Base-by-base conservation (phyloP, 2,329 filamentous ascomycete species). In the Pyrenophora tritici-repentis region DNA sequence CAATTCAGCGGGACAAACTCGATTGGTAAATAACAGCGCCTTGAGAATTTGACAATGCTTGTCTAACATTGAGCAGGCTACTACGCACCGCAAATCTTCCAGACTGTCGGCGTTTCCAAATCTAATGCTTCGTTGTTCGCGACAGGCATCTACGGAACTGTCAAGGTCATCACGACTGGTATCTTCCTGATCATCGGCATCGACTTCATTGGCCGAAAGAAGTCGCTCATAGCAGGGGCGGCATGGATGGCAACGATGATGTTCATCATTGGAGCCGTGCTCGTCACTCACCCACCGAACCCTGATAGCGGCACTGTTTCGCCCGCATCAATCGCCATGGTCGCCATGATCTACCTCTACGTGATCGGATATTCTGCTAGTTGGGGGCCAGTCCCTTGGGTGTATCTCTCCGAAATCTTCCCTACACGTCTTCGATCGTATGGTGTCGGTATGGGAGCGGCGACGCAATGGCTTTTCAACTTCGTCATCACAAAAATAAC, bases 1-100 rank as follows among this genome's bases (percentile, higher is more conserved):
- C 93, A 93, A 62, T 86, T 86, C 42, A 81, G 77, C 3, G 88
- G 88, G 2, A 91, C 91, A 76, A 91, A 91, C 61, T 87, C 88
- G 16, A 67, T 86, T 47, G 86, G 49, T 48, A 43, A 36, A 39
- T 9, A 16, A 26, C 6, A 1, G 24, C 24, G 9, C 4, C 24
- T 10, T 26, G 24, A 8, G 5, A 7, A 26, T 26, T 6, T 26
- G 6, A 3, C 24, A 4, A 18, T 7, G 5, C 3, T 20, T 14
- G 2, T 29, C 26, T 47, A 89, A 52, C 34, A 6, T 31, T 13
- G 4, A 20, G 7, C 22, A 48, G 49, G 49, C 75, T 91, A 90
- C 76, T 91, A 90, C 75, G 90, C 78, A 1, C 87, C 87, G 0
- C 87, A 83, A 0, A 82, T 90, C 8, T 90, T 91, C 78, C 81